Evolutionary conservation across 2,329 filamentous ascomycete species (phyloP).

Genomic region (Aspergillus pseudoviridinutans): DNA sequence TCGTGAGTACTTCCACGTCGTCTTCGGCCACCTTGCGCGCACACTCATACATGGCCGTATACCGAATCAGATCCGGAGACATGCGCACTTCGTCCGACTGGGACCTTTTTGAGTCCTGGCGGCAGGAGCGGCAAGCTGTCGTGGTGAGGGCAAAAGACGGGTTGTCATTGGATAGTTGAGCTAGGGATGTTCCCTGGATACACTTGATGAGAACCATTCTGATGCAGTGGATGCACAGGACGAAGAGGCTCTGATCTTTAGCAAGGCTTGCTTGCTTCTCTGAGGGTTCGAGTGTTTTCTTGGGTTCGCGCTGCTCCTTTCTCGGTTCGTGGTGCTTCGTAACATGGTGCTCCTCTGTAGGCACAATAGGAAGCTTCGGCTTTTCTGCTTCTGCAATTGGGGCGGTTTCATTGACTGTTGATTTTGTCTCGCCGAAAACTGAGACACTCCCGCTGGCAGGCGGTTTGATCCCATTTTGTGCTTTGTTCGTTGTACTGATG

Average conservation of each 20-base stretch:
- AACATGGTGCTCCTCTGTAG: too few species aligned
- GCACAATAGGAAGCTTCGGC: neutral
- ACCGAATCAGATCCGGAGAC: neutral
- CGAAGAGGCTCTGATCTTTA: neutral
- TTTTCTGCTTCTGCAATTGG: neutral
- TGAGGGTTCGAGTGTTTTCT: neutral
- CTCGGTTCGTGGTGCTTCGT: too few species aligned
- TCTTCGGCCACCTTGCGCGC: neutral
- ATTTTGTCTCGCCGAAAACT: neutral
- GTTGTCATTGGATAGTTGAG: neutral
- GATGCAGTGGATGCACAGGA: neutral
- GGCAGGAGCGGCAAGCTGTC: neutral
- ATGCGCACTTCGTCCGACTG: neutral
- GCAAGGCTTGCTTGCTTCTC: neutral
- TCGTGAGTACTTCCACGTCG: neutral
- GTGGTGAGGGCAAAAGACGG: neutral
- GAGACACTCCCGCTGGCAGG: neutral
- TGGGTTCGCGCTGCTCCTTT: neutral
- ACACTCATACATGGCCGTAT: neutral
- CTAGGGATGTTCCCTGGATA: neutral
- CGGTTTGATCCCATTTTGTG: neutral
- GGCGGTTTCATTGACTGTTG: neutral
- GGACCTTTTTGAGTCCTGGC: neutral
- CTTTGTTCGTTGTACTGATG: neutral
- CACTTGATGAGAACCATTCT: neutral